Percentiles rank a stretch among this genome's conserved stretches.
These are phyloP conservation scores for Dothideomycetidae sp. DNA, from an alignment of 2,329 filamentous ascomycete genomes.

Conservation along the genomic window DNA sequence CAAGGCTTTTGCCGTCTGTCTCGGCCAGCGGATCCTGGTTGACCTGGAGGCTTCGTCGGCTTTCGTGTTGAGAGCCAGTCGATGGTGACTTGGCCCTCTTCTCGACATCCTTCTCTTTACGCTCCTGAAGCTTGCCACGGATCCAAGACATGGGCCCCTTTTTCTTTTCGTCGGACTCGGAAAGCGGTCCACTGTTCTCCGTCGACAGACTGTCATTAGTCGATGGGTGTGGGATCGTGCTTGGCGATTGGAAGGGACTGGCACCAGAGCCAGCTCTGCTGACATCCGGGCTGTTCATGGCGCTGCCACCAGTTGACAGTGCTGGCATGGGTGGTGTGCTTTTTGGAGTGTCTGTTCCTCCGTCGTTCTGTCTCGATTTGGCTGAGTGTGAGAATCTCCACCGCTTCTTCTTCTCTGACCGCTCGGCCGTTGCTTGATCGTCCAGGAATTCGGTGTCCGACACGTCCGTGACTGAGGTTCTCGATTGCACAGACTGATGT, in stretches of 20 bases:
- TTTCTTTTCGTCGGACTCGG: conserved; percentile 27
- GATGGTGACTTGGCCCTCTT: conserved; percentile 26
- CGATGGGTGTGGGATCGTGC: background rate
- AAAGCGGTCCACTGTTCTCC: conserved; percentile 1
- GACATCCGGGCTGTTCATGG: background rate
- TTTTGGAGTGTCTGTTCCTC: conserved; percentile 1
- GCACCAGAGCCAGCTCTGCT: conserved; percentile 5
- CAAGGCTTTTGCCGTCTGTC: conserved; percentile 8
- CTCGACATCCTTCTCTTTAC: conserved; percentile 39
- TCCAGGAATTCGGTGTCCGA: conserved; percentile 67
- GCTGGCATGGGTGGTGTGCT: conserved; percentile 1
- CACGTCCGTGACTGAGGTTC: conserved; percentile 57
- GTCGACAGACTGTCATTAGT: conserved; percentile 6
- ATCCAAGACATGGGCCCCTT: conserved; percentile 51
- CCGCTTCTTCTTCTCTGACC: conserved; percentile 57
- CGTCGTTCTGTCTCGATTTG: conserved; percentile 19
- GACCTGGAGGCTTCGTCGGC: conserved; percentile 23
- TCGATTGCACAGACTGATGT: conserved; percentile 60
- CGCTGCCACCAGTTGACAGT: background rate
- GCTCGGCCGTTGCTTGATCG: conserved; percentile 38
- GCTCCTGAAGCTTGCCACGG: conserved; percentile 49
- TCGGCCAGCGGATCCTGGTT: background rate
- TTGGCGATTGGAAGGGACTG: background rate
- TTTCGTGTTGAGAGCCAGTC: conserved; percentile 28
- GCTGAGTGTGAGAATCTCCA: conserved; percentile 48